A percentile compares a stretch with the other conserved stretches of the same genome.
Evolutionary conservation across 1,284 basidiomycete species (phyloP).

Genomic region (Ganoderma resinaceum): DNA sequence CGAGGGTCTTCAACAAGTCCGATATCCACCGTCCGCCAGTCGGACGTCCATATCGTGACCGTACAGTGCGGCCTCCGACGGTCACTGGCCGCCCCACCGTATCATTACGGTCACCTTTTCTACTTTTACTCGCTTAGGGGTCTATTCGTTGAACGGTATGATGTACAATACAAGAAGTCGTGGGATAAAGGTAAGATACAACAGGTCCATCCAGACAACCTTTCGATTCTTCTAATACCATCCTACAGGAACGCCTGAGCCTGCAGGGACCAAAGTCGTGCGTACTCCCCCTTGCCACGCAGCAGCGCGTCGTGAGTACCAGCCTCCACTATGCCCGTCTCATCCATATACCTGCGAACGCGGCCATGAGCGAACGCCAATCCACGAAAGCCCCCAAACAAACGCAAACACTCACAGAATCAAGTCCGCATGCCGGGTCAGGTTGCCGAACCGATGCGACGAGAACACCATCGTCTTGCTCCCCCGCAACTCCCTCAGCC

Average conservation of each 20-base stretch:
- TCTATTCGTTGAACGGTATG: no score
- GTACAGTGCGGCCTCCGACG: no score
- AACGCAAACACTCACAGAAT: constrained; percentile 56
- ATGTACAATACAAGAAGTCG: not conserved
- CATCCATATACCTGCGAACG: constrained; percentile 61
- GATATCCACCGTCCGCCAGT: no score
- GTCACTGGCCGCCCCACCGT: no score
- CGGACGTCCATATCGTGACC: no score
- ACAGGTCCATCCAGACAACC: not conserved
- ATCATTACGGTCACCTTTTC: no score
- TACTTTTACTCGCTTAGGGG: no score
- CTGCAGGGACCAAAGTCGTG: constrained; percentile 60
- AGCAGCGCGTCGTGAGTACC: constrained; percentile 61
- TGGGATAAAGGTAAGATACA: not conserved
- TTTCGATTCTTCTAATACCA: not conserved
- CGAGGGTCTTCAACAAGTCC: no score
- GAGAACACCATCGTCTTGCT: constrained; percentile 76
- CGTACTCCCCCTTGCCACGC: constrained; percentile 54
- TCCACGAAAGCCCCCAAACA: not conserved
- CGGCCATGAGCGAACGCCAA: not conserved
- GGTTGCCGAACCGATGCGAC: constrained; percentile 73
- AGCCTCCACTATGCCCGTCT: constrained; percentile 57
- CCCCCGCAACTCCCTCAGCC: constrained; percentile 55
- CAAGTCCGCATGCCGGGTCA: constrained; percentile 68
- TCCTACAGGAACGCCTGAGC: constrained; percentile 54